These are phyloP conservation scores for Phytophthora vignae DNA, from an alignment of 352 stramenopile species.

Conservation along the genomic window DNA sequence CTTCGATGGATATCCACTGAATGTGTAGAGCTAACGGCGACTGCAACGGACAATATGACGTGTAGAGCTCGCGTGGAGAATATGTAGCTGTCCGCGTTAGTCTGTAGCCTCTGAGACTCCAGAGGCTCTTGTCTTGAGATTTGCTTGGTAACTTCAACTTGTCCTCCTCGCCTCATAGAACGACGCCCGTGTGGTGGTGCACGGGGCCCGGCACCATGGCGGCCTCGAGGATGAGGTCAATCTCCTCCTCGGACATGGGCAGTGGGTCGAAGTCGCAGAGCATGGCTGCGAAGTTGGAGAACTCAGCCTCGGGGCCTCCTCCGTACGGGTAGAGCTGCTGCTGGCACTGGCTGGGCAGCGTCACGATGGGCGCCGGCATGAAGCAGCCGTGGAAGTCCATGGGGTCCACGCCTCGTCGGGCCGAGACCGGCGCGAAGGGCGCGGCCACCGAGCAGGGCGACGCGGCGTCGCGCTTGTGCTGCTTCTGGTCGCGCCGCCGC, in stretches of 20 bases:
- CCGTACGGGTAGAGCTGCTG: constrained; percentile 18
- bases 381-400: constrained; percentile 48
- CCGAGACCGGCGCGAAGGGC: background rate
- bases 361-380: constrained; percentile 4
- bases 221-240: constrained; percentile 53
- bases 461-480: constrained; percentile 14
- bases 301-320: constrained; percentile 11
- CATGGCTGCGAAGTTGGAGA: constrained; percentile 33
- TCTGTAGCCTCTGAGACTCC: background rate
- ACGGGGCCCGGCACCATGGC: constrained; percentile 25
- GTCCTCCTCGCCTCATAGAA: constrained; percentile 26
- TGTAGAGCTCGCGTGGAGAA: background rate
- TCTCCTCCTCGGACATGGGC: constrained; percentile 52
- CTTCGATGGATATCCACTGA: background rate
- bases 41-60: background rate
- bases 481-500: constrained; percentile 33
- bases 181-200: constrained; percentile 25
- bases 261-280: constrained; percentile 45
- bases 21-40: background rate
- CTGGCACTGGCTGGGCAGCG: constrained; percentile 14
- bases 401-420: constrained; percentile 27
- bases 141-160: background rate
- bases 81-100: background rate
- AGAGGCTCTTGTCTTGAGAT: background rate
- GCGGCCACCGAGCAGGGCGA: constrained; percentile 38